Percentiles rank a stretch among this genome's conserved stretches.
Conservation (phyloP, 768 basidiomycete species). For the Mycena vulgaris region DNA sequence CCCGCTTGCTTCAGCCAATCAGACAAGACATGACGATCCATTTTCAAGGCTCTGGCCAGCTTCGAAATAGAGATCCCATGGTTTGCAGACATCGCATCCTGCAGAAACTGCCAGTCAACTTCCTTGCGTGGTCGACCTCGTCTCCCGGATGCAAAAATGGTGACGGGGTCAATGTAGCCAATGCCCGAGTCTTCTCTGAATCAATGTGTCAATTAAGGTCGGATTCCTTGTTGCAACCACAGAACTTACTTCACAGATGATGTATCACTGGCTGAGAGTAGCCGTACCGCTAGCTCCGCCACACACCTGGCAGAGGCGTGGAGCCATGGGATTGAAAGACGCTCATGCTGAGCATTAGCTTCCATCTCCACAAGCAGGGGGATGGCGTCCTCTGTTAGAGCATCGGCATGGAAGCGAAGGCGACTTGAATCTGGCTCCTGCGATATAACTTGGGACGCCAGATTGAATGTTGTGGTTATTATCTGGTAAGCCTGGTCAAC, state of each 20-base stretch:
- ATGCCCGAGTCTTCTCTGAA: not conserved
- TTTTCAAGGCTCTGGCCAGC: not conserved
- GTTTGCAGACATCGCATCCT: not conserved
- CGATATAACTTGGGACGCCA: no score
- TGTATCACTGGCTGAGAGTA: not conserved
- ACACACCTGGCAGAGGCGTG: not conserved
- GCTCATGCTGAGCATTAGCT: not conserved
- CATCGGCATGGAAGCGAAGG: no score
- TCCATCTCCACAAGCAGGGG: no score
- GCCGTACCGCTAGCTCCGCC: not conserved
- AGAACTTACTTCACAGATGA: not conserved
- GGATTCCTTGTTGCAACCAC: not conserved
- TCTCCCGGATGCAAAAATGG: not conserved
- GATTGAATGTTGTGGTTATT: no score
- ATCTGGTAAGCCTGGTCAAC: no score
- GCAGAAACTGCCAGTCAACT: not conserved
- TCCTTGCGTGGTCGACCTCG: slow-evolving; percentile 9
- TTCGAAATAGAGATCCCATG: not conserved
- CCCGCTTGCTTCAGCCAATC: not conserved
- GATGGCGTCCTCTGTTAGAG: no score
- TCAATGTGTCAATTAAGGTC: not conserved
- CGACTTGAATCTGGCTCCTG: no score
- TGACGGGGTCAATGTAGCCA: not conserved
- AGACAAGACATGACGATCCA: not conserved
- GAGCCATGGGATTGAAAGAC: not conserved